Conservation (phyloP, 371 early-diverging fungal genomes). For the Conidiobolus coronatus region DNA sequence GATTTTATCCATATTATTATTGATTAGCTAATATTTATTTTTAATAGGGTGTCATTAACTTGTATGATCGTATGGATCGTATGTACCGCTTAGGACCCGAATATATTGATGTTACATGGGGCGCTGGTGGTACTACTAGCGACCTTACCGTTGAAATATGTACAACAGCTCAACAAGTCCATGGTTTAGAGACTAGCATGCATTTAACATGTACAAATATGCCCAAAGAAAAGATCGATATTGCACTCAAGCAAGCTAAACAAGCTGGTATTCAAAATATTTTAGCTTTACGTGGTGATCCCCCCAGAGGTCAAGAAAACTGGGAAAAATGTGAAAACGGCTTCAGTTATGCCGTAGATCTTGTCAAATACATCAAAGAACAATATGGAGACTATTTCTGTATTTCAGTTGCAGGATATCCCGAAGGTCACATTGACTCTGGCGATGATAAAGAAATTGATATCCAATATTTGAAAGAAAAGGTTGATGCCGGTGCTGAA, state of each 20-base stretch:
- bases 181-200: constrained; percentile 78
- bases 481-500: constrained; percentile 71
- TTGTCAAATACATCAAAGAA: constrained; percentile 58
- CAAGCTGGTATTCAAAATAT: constrained; percentile 73
- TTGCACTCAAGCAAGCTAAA: constrained; percentile 50
- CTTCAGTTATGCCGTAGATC: constrained; percentile 55
- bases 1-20: not conserved
- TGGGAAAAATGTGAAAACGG: constrained; percentile 50
- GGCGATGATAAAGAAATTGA: constrained; percentile 32
- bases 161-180: constrained; percentile 61
- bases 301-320: constrained; percentile 47
- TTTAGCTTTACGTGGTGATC: constrained; percentile 75
- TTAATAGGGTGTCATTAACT: constrained; percentile 46
- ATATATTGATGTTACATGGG: constrained; percentile 89
- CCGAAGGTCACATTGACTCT: constrained; percentile 55
- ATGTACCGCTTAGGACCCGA: constrained; percentile 77
- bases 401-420: constrained; percentile 70
- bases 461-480: constrained; percentile 42
- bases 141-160: constrained; percentile 62
- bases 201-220: constrained; percentile 87
- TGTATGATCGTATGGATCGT: constrained; percentile 74
- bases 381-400: constrained; percentile 77
- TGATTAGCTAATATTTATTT: not conserved
- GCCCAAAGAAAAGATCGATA: constrained; percentile 54
- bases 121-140: constrained; percentile 68